phyloP scores from a whole-genome alignment of 1,139 yeast genomes.

The Kurtzmaniella quercitrusa region DNA sequence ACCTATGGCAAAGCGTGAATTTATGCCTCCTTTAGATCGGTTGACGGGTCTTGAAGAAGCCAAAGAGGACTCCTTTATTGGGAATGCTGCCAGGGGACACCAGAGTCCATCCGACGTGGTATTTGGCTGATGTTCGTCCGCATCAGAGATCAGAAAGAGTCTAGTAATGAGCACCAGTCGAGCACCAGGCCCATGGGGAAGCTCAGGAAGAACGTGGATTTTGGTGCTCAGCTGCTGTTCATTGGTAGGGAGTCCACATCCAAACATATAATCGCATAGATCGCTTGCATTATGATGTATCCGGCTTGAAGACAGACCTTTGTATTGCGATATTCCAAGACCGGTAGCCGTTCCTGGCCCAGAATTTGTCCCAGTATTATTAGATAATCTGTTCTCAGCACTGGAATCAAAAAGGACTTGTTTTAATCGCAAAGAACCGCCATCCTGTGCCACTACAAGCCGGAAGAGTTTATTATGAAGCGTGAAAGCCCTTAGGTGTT shows the following conservation, averaged over 20 bases:
- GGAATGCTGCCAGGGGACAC: conserved; percentile 34
- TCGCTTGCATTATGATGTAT: conserved; percentile 41
- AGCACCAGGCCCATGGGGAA: conserved; percentile 26
- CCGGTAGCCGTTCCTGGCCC: background rate
- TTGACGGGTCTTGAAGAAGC: background rate
- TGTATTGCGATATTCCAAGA: background rate
- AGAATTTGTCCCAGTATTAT: background rate
- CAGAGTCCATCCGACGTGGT: conserved; percentile 15
- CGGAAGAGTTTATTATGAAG: conserved; percentile 37
- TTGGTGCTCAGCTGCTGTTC: conserved; percentile 45
- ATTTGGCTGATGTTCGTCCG: conserved; percentile 12
- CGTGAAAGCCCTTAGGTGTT: conserved; percentile 27
- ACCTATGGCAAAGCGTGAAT: conserved; percentile 46
- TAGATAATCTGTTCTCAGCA: background rate
- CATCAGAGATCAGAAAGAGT: conserved; percentile 39
- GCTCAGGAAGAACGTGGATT: conserved; percentile 43
- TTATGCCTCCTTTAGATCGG: conserved; percentile 11
- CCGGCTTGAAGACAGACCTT: conserved; percentile 11
- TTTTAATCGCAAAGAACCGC: conserved; percentile 45
- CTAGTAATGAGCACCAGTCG: conserved; percentile 43
- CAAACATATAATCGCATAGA: conserved; percentile 51
- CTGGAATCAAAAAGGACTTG: conserved; percentile 47
- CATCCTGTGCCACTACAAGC: conserved; percentile 49
- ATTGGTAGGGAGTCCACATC: conserved; percentile 51
- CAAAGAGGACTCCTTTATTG: conserved; percentile 17